A percentile compares a stretch with the other conserved stretches of the same genome.
phyloP scores from a whole-genome alignment of 2,329 filamentous ascomycete species.

The Tolypocladium capitatum region DNA sequence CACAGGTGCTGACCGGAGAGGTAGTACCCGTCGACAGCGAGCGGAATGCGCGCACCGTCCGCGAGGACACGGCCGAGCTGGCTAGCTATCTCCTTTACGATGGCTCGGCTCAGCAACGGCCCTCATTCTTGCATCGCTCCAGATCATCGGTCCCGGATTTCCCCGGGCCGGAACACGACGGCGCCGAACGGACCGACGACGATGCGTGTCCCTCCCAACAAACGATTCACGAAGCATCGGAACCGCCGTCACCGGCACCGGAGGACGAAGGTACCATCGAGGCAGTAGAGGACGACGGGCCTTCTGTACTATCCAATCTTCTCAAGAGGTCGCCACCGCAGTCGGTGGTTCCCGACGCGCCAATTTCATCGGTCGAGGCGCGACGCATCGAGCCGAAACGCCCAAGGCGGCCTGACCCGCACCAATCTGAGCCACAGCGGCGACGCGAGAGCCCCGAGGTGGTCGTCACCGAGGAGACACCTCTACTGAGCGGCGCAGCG shows the following conservation, averaged over 20 bases:
- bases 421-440: constrained; percentile 4
- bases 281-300: constrained; percentile 12
- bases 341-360: constrained; percentile 10
- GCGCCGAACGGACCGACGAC: constrained; percentile 10
- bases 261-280: constrained; percentile 6
- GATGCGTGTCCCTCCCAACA: constrained; percentile 26
- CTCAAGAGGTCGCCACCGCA: constrained; percentile 35
- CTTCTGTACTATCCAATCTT: constrained; percentile 35
- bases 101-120: constrained; percentile 29
- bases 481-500: constrained; percentile 26
- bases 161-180: constrained; percentile 10
- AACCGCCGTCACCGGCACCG: constrained; percentile 22
- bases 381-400: background rate
- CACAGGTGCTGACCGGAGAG: background rate
- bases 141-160: constrained; percentile 17
- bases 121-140: constrained; percentile 31
- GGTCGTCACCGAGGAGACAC: constrained; percentile 30
- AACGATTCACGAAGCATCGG: constrained; percentile 48
- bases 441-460: constrained; percentile 3
- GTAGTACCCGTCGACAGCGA: constrained; percentile 50
- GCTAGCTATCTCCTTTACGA: constrained; percentile 70
- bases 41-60: constrained; percentile 64
- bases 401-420: background rate
- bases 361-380: background rate
- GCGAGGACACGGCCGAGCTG: constrained; percentile 77